Evolutionary conservation across 148 eudicot genomes (phyloP).

Genomic region (Tetragonia tetragonoides): DNA sequence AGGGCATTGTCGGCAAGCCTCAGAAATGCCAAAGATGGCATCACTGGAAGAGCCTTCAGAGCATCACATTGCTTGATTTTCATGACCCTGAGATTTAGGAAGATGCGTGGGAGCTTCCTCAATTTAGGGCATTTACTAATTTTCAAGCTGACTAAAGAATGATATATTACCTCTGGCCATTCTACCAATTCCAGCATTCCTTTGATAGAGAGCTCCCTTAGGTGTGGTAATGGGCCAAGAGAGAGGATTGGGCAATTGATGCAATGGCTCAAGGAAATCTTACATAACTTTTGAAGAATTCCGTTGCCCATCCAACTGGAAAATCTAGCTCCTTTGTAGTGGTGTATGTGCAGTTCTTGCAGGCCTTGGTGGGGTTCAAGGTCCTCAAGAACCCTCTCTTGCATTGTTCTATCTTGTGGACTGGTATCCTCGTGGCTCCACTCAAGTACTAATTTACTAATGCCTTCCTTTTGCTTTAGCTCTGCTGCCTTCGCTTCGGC

Average conservation of each 20-base stretch:
- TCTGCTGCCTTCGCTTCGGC: conserved; percentile 22
- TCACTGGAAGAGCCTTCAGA: conserved; percentile 23
- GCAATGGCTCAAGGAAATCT: conserved; percentile 24
- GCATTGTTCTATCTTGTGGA: conserved; percentile 12
- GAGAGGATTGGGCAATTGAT: conserved; percentile 25
- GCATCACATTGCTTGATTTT: conserved; percentile 34
- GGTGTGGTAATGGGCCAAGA: conserved; percentile 20
- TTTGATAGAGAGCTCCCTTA: conserved; percentile 25
- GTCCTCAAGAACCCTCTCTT: conserved; percentile 28
- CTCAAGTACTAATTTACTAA: conserved; percentile 27
- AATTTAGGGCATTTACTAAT: conserved; percentile 33
- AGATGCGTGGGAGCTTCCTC: conserved; percentile 10
- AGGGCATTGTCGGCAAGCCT: conserved; percentile 16
- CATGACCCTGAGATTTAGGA: conserved; percentile 23
- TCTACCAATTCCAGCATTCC: conserved; percentile 31
- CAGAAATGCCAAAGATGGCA: conserved; percentile 15
- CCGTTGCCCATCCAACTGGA: conserved; percentile 28
- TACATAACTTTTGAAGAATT: conserved; percentile 9
- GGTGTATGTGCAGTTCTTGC: conserved; percentile 19
- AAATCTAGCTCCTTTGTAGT: conserved; percentile 24
- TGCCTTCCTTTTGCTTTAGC: conserved; percentile 23
- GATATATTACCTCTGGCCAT: conserved; percentile 15
- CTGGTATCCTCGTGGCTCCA: conserved; percentile 21
- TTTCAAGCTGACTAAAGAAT: conserved; percentile 6
- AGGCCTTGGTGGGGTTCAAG: conserved; percentile 32